A percentile compares a stretch with the other conserved stretches of the same genome.
phyloP scores from a whole-genome alignment of 2,329 filamentous ascomycete genomes.

The Trichoderma arundinaceum region DNA sequence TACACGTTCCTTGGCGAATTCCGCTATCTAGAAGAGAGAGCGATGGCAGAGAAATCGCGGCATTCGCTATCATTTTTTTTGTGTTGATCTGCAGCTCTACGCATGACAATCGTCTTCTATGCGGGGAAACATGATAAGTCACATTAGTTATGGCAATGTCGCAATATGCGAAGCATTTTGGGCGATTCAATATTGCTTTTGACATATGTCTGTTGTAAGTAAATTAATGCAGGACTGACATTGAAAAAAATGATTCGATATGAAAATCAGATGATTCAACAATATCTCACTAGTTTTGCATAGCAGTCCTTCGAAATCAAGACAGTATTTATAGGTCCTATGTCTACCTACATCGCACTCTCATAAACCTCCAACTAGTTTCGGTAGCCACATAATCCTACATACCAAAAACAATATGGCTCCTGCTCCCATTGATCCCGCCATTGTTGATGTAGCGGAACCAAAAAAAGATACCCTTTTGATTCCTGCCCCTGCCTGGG shows the following conservation, averaged over 20 bases:
- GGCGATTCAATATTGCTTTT: not conserved
- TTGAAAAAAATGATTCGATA: not conserved
- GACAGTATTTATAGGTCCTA: constrained; percentile 7
- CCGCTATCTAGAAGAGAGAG: not conserved
- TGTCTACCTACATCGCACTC: not conserved
- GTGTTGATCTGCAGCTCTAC: not conserved
- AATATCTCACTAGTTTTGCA: too few species aligned
- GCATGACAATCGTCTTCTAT: not conserved
- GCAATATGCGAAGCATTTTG: constrained; percentile 9
- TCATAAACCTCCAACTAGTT: not conserved
- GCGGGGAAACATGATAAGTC: constrained; percentile 21
- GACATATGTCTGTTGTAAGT: not conserved
- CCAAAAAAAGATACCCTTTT: constrained; percentile 68
- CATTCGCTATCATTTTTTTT: not conserved
- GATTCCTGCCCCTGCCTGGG: constrained; percentile 62
- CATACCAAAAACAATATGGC: constrained; percentile 46
- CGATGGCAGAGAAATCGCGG: not conserved
- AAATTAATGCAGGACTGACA: not conserved
- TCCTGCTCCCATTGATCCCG: constrained; percentile 64
- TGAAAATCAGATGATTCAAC: not conserved
- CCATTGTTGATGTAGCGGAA: constrained; percentile 66
- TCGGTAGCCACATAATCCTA: too few species aligned
- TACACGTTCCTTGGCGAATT: not conserved
- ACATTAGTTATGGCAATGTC: constrained; percentile 4
- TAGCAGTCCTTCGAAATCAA: not conserved